Conservation (phyloP, 1,284 basidiomycete genomes). For the Puccinia polysora region DNA sequence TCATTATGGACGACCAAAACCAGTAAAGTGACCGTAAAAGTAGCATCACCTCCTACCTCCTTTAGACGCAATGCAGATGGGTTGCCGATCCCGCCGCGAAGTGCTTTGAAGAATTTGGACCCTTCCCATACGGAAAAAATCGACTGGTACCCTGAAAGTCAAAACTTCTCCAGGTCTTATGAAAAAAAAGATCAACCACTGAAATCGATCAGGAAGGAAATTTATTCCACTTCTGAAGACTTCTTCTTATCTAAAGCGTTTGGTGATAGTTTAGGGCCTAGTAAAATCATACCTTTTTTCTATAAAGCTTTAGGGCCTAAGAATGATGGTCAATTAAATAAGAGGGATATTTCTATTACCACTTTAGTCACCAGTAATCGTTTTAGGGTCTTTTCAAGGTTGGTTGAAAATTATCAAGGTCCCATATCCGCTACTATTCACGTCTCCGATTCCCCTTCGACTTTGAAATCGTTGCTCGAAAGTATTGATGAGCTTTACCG, state of each 20-base stretch:
- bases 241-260: conserved; percentile 43
- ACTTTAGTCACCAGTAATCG: conserved; percentile 75
- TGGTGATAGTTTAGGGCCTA: conserved; percentile 55
- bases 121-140: neutral
- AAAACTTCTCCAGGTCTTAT: conserved; percentile 1
- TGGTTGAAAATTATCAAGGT: conserved; percentile 69
- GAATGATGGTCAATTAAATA: conserved; percentile 44
- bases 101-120: conserved; percentile 6
- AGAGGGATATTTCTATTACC: conserved; percentile 71
- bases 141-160: conserved; percentile 10
- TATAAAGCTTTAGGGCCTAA: conserved; percentile 60
- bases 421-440: conserved; percentile 77
- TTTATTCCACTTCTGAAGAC: conserved; percentile 23
- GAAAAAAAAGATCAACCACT: neutral
- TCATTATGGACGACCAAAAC: conserved; percentile 29
- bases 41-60: conserved; percentile 1
- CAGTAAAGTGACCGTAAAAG: neutral
- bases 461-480: conserved; percentile 14
- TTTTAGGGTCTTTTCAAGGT: conserved; percentile 65
- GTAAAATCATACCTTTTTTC: conserved; percentile 71
- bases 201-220: neutral
- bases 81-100: conserved; percentile 4
- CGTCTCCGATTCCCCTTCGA: conserved; percentile 54
- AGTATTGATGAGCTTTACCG: conserved; percentile 32
- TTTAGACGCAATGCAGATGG: conserved; percentile 4